Conservation (phyloP, 345 rosid species). For the Passiflora organensis region DNA sequence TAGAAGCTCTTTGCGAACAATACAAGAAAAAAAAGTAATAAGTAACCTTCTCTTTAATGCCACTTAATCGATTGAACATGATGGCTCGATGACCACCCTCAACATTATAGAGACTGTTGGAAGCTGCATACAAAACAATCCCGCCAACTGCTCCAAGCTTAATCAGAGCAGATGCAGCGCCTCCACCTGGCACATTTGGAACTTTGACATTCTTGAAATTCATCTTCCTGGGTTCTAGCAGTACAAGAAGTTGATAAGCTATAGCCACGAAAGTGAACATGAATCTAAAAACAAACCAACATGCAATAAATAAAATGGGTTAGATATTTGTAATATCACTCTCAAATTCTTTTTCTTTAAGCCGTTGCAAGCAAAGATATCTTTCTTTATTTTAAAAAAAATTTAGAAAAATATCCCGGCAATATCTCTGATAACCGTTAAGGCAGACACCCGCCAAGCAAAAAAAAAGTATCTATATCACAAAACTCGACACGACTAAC, state of each 20-base stretch:
- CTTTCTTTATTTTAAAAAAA: too few species aligned
- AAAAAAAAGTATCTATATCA: too few species aligned
- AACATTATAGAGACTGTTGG: slow-evolving; percentile 66
- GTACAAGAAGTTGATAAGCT: slow-evolving; percentile 1
- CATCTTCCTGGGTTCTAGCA: slow-evolving; percentile 20
- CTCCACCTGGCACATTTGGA: slow-evolving; percentile 76
- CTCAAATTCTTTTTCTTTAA: too few species aligned
- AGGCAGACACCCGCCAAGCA: not conserved
- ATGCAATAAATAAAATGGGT: too few species aligned
- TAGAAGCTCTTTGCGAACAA: too few species aligned
- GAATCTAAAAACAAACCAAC: too few species aligned
- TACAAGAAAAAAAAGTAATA: not conserved
- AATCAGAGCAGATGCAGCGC: slow-evolving; percentile 53
- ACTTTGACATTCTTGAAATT: slow-evolving; percentile 61
- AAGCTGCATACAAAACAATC: slow-evolving; percentile 59
- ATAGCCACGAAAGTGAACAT: too few species aligned
- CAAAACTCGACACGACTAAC: too few species aligned
- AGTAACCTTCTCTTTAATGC: slow-evolving; percentile 66
- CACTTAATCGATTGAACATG: slow-evolving; percentile 51
- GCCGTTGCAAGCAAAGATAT: too few species aligned
- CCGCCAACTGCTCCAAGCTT: slow-evolving; percentile 70
- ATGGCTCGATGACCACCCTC: slow-evolving; percentile 75
- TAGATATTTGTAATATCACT: too few species aligned
- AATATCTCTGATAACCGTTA: too few species aligned
- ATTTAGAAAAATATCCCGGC: too few species aligned